Evolutionary conservation across 164 flowering plant species (phyloP).

Genomic region (Houttuynia cordata): DNA sequence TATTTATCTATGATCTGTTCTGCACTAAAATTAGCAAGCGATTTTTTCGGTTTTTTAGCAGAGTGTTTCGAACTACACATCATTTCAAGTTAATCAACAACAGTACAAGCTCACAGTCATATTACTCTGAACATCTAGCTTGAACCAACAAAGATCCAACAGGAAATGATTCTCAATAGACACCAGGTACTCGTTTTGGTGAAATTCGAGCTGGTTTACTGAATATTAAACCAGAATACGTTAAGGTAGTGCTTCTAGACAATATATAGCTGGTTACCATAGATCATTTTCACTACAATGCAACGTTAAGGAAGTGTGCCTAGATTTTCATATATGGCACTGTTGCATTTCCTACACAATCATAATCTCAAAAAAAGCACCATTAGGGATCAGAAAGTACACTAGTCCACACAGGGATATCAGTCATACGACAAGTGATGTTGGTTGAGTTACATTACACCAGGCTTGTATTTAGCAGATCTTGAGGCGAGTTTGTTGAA

Average conservation of each 20-base stretch:
- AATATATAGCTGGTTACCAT: background rate
- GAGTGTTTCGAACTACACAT: background rate
- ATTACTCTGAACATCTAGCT: background rate
- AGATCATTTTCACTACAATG: too few relatives aligned
- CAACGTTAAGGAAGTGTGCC: too few relatives aligned
- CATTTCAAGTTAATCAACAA: background rate
- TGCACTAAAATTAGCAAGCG: background rate
- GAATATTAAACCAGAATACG: background rate
- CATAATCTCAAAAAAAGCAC: background rate
- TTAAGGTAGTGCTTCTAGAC: background rate
- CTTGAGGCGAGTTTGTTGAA: slow-evolving; percentile 80
- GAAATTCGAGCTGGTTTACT: background rate
- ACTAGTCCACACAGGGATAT: background rate
- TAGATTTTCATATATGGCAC: background rate
- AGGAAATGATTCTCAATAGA: too few relatives aligned
- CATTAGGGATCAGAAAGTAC: background rate
- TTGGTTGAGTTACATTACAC: slow-evolving; percentile 47
- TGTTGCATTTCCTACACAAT: background rate
- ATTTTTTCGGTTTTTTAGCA: background rate
- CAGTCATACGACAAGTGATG: background rate
- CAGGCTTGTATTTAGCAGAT: slow-evolving; percentile 88
- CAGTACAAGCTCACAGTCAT: background rate
- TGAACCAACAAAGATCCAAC: background rate
- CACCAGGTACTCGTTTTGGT: background rate
- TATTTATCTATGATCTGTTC: too few relatives aligned